Percentiles rank a stretch among this genome's conserved stretches.
Conservation (phyloP, 352 stramenopile species). For the Stephanocyclus meneghinianus region DNA sequence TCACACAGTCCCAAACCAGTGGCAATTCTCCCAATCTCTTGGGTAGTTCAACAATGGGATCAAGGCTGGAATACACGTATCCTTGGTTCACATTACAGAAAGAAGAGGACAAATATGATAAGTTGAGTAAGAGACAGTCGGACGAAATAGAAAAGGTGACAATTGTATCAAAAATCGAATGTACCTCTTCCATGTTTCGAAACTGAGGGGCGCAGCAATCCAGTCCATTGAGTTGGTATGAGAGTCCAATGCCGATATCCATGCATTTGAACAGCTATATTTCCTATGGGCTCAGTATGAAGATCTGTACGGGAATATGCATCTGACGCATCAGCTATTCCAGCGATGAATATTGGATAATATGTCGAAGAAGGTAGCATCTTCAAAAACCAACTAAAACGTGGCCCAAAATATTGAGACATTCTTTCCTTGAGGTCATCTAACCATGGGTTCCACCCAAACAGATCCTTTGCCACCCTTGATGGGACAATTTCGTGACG, state of each 20-base stretch:
- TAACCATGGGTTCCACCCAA: conserved; percentile 61
- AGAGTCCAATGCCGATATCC: conserved; percentile 72
- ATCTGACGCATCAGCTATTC: conserved; percentile 19
- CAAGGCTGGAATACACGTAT: conserved; percentile 64
- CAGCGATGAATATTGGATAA: conserved; percentile 75
- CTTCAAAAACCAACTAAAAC: neutral
- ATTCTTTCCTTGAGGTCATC: conserved; percentile 38
- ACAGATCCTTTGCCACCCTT: conserved; percentile 55
- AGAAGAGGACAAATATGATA: neutral
- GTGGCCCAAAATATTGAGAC: neutral
- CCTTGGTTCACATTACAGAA: neutral
- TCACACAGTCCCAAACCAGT: conserved; percentile 52
- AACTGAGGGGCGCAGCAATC: conserved; percentile 52
- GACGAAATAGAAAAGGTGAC: neutral
- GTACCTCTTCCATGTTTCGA: conserved; percentile 64
- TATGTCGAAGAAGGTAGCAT: conserved; percentile 56
- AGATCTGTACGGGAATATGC: conserved; percentile 57
- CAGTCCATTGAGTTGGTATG: conserved; percentile 58
- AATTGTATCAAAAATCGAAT: neutral
- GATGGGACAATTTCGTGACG: conserved; percentile 54
- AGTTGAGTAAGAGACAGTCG: neutral
- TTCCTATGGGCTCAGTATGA: conserved; percentile 79
- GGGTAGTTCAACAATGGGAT: conserved; percentile 32
- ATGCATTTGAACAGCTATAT: conserved; percentile 74
- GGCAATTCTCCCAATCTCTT: conserved; percentile 39